Percentiles rank a stretch among this genome's conserved stretches.
Evolutionary conservation across 192 early-diverging fungal species (phyloP).

Genomic region (Phlyctochytrium arcticum): DNA sequence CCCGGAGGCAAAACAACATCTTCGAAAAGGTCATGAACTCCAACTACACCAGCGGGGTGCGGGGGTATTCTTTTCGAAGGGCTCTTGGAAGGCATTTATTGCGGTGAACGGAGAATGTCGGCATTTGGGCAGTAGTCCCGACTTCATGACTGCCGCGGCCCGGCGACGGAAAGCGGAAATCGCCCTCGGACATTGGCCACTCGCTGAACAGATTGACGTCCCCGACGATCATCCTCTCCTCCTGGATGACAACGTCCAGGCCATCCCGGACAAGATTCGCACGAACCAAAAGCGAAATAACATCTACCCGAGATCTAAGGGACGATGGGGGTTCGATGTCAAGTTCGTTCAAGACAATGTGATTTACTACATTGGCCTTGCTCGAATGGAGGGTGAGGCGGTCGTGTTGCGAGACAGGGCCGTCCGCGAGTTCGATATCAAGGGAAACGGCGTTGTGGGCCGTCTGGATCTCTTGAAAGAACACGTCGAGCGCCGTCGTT

Average conservation of each 20-base stretch:
- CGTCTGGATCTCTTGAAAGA: background rate
- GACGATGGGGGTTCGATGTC: background rate
- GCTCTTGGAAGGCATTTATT: background rate
- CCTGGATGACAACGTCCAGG: background rate
- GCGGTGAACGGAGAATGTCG: background rate
- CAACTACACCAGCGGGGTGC: background rate
- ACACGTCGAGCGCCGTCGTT: no score
- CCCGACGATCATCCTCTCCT: no score
- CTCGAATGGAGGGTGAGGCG: background rate
- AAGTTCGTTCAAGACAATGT: background rate
- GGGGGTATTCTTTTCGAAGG: background rate
- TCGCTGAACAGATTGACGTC: background rate
- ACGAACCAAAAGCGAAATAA: background rate
- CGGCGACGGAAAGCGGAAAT: background rate
- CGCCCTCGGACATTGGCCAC: background rate
- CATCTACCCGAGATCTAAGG: background rate
- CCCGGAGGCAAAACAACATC: background rate
- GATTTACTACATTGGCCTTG: background rate
- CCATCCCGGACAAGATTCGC: background rate
- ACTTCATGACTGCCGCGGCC: background rate
- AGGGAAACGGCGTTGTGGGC: background rate
- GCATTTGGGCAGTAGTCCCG: background rate
- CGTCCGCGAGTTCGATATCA: background rate
- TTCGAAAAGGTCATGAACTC: background rate
- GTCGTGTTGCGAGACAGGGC: background rate